Evolutionary conservation across 805 yeast genomes (phyloP).

Genomic region (Suhomyces kilbournensis): DNA sequence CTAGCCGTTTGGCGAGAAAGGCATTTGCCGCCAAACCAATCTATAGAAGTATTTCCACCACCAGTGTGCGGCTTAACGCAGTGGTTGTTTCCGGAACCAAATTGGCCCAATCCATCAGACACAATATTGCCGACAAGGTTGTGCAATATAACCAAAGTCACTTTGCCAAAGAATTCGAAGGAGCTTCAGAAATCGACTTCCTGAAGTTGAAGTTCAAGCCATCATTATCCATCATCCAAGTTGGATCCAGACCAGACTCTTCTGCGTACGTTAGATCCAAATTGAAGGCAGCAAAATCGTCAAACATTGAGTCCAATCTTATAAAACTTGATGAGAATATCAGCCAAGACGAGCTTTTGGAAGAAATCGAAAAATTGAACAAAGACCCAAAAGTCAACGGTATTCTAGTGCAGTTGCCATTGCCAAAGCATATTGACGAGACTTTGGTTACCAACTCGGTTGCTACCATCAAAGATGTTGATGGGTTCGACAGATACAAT

Average conservation of each 20-base stretch:
- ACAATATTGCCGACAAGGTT: slow-evolving; percentile 39
- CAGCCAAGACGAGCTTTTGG: slow-evolving; percentile 57
- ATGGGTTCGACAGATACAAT: slow-evolving; percentile 87
- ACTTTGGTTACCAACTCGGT: slow-evolving; percentile 77
- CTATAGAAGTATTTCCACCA: background rate
- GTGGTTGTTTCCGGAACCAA: slow-evolving; percentile 42
- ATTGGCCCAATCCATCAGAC: slow-evolving; percentile 38
- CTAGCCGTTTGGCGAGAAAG: slow-evolving; percentile 10
- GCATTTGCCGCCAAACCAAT: background rate
- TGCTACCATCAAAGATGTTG: slow-evolving; percentile 83
- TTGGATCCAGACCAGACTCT: slow-evolving; percentile 87
- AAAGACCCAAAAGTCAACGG: slow-evolving; percentile 80
- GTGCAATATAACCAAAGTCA: slow-evolving; percentile 33
- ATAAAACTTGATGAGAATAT: slow-evolving; percentile 62
- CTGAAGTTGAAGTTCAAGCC: slow-evolving; percentile 58
- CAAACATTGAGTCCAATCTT: slow-evolving; percentile 67
- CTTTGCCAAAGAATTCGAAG: slow-evolving; percentile 15
- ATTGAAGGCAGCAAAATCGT: slow-evolving; percentile 82
- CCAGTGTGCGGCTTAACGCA: slow-evolving; percentile 22
- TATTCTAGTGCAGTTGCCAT: slow-evolving; percentile 82
- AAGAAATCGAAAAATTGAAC: slow-evolving; percentile 61
- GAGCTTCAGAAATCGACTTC: slow-evolving; percentile 17
- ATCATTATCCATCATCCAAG: slow-evolving; percentile 78
- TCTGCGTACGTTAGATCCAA: slow-evolving; percentile 90
- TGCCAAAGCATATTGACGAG: slow-evolving; percentile 80